Evolutionary conservation across 306 rosid genomes (phyloP).

Genomic region (Corylus avellana): DNA sequence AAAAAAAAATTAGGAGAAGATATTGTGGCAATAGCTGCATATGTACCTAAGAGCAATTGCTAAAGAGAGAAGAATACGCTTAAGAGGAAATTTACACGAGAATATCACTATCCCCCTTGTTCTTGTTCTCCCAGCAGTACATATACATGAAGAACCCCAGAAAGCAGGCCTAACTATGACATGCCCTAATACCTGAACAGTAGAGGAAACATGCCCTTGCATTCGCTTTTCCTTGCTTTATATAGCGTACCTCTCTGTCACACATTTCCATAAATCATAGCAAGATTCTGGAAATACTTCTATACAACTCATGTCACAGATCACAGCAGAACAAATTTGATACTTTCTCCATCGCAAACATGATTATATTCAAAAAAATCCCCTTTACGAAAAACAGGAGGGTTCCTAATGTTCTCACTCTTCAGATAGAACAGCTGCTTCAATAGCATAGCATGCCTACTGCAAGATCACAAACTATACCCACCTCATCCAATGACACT

Average conservation of each 20-base stretch:
- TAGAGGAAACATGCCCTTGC: neutral
- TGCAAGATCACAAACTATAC: neutral
- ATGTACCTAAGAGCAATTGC: neutral
- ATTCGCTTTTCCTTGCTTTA: neutral
- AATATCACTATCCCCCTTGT: neutral
- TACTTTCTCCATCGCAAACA: neutral
- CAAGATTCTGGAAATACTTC: neutral
- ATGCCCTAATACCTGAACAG: neutral
- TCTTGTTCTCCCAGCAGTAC: neutral
- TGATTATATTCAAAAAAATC: neutral
- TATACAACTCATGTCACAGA: neutral
- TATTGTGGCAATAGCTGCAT: neutral
- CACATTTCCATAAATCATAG: neutral
- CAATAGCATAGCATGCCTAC: neutral
- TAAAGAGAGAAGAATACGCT: neutral
- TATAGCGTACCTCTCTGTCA: too few species aligned
- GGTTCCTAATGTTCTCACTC: neutral
- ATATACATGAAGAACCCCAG: neutral
- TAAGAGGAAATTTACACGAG: neutral
- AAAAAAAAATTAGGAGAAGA: neutral
- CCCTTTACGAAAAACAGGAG: neutral
- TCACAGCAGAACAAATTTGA: neutral
- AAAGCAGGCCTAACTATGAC: neutral
- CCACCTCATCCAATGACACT: neutral
- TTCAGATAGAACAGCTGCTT: neutral